These are phyloP conservation scores for Phytopythium aichiense DNA, from an alignment of 352 stramenopile genomes.

Conservation along the genomic window DNA sequence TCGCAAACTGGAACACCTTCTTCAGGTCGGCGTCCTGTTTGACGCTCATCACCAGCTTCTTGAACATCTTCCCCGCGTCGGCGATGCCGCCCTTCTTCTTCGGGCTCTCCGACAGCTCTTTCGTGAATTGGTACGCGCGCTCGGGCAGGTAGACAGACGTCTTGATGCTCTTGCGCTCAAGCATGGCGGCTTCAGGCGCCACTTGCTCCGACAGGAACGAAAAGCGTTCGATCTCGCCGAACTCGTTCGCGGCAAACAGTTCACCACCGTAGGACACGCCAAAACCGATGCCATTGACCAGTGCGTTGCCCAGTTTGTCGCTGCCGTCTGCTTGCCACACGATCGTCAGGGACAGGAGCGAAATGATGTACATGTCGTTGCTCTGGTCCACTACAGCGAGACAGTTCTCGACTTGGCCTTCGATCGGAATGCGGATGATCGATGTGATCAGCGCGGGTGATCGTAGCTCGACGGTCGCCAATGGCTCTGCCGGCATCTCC, in stretches of 20 bases:
- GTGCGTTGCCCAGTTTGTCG: slow-evolving; percentile 20
- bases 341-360: slow-evolving; percentile 43
- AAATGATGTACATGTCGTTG: slow-evolving; percentile 60
- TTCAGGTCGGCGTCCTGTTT: slow-evolving; percentile 70
- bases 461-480: slow-evolving; percentile 48
- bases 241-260: slow-evolving; percentile 50
- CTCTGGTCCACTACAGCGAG: slow-evolving; percentile 68
- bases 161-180: slow-evolving; percentile 51
- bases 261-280: slow-evolving; percentile 48
- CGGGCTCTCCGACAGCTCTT: slow-evolving; percentile 22
- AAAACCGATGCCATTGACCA: slow-evolving; percentile 40
- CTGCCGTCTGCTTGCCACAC: slow-evolving; percentile 46
- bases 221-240: slow-evolving; percentile 65
- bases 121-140: slow-evolving; percentile 24
- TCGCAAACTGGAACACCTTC: slow-evolving; percentile 74
- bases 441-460: slow-evolving; percentile 37
- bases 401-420: slow-evolving; percentile 53
- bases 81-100: slow-evolving; percentile 54
- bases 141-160: slow-evolving; percentile 39
- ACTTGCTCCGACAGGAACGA: slow-evolving; percentile 52
- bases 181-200: slow-evolving; percentile 48
- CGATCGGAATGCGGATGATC: slow-evolving; percentile 52
- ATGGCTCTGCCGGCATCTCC: slow-evolving; percentile 37
- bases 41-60: slow-evolving; percentile 63
- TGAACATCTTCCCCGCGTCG: slow-evolving; percentile 59